Evolutionary conservation across 768 basidiomycete species (phyloP).

Genomic region (Termitomyces sp.): DNA sequence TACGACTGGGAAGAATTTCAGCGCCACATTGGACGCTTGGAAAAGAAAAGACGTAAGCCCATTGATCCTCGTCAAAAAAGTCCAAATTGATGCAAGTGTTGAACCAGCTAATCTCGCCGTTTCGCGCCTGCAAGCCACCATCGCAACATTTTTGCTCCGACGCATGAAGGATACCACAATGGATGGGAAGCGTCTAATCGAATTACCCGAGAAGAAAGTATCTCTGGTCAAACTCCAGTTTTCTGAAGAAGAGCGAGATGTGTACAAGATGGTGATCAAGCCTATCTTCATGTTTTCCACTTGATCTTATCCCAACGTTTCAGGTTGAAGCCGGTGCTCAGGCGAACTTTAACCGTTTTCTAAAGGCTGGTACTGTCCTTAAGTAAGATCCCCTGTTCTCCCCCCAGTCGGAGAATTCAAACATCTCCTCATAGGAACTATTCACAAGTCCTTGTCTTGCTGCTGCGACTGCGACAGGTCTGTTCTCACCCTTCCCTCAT

Average conservation of each 20-base stretch:
- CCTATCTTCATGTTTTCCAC: not conserved
- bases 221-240: conserved; percentile 53
- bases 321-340: conserved; percentile 54
- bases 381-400: conserved; percentile 36
- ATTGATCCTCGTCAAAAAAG: not conserved
- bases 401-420: not conserved
- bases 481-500: conserved; percentile 69
- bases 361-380: conserved; percentile 61
- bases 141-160: conserved; percentile 50
- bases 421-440: conserved; percentile 42
- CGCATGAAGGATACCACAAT: conserved; percentile 62
- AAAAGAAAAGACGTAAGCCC: conserved; percentile 47
- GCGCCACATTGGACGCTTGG: conserved; percentile 29
- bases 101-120: conserved; percentile 48
- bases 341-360: conserved; percentile 60
- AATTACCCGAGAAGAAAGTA: conserved; percentile 55
- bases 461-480: conserved; percentile 59
- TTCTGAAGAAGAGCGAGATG: conserved; percentile 54
- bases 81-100: not conserved
- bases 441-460: conserved; percentile 46
- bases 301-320: not conserved
- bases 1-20: conserved; percentile 43
- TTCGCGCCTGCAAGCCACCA: conserved; percentile 55
- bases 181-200: conserved; percentile 66
- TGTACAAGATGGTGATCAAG: conserved; percentile 50